These are phyloP conservation scores for Candida sithepensis DNA, from an alignment of 805 yeast species.

Conservation along the genomic window DNA sequence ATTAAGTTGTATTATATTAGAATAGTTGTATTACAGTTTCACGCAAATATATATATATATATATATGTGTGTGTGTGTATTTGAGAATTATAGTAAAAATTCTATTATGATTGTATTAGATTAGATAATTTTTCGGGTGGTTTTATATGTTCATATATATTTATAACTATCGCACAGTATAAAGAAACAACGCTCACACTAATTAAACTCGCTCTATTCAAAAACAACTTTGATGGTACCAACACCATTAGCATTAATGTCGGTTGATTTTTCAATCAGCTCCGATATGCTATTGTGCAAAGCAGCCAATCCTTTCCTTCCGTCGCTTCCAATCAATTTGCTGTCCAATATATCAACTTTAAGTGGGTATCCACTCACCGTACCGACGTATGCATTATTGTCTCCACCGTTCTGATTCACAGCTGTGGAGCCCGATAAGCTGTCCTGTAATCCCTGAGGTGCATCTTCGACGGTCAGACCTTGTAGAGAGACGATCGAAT, in stretches of 20 bases:
- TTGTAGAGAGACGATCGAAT: conserved; percentile 1
- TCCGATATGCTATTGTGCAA: neutral
- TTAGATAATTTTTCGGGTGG: too few relatives aligned
- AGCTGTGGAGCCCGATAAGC: too few relatives aligned
- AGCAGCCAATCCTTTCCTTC: neutral
- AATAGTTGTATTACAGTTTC: too few relatives aligned
- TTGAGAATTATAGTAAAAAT: too few relatives aligned
- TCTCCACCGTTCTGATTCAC: too few relatives aligned
- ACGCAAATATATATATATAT: too few relatives aligned
- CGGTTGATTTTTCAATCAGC: conserved; percentile 5
- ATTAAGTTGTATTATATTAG: too few relatives aligned
- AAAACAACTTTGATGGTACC: conserved; percentile 15
- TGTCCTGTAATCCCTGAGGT: neutral
- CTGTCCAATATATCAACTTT: neutral
- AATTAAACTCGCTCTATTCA: conserved; percentile 5
- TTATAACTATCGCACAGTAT: neutral
- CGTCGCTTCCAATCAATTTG: neutral
- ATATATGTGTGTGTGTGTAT: too few relatives aligned
- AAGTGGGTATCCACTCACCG: too few relatives aligned
- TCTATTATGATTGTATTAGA: too few relatives aligned
- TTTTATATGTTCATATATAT: neutral
- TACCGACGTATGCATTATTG: too few relatives aligned
- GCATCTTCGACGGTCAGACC: neutral
- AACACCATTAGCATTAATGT: conserved; percentile 7
- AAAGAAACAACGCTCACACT: neutral